Evolutionary conservation across 2,329 filamentous ascomycete species (phyloP), one percentile per base, ranked within the genome.

Genomic region (Arthrobotrys conoides): DNA sequence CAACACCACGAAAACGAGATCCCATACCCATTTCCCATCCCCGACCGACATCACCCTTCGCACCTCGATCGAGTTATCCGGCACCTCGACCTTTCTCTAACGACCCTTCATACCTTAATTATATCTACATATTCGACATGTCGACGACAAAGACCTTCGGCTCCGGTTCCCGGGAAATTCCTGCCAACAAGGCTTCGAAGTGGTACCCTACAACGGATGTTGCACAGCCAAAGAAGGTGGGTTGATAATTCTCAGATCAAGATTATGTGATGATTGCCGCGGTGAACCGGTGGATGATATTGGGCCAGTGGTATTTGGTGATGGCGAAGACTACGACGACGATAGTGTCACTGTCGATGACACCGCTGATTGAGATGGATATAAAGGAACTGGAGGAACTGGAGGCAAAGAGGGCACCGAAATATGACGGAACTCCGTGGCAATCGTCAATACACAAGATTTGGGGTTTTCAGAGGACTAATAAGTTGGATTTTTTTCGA

Each of bases 131-230:
- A 24, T 46, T 72, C 75, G 75, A 78, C 51, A 93, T 93, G 91
- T 92, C 91, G 88, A 59, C 55, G 33, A 87, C 87, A 84, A 88
- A 90, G 88, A 95, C 92, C 90, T 97, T 97, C 90, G 94, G 94
- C 89, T 96, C 96, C 91, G 93, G 93, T 88, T 92, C 93, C 89
- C 91, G 95, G 89, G 90, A 92, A 87, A 91, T 97, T 87, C 94
- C 87, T 87, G 89, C 87, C 86, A 91, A 97, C 88, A 97, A 96
- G 93, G 95, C 95, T 85, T 91, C 93, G 90, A 98, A 97, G 90
- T 99, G 95, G 93, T 99, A 99, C 89, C 93, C 94, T 87, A 93
- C 93, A 86, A 92, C 96, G 87, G 95, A 97, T 87, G 92, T 95
- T 86, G 86, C 90, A 86, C 88, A 92, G 88, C 90, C 91, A 85